Base-by-base conservation (phyloP, 106 monocot species). In the Ottelia alismoides region DNA sequence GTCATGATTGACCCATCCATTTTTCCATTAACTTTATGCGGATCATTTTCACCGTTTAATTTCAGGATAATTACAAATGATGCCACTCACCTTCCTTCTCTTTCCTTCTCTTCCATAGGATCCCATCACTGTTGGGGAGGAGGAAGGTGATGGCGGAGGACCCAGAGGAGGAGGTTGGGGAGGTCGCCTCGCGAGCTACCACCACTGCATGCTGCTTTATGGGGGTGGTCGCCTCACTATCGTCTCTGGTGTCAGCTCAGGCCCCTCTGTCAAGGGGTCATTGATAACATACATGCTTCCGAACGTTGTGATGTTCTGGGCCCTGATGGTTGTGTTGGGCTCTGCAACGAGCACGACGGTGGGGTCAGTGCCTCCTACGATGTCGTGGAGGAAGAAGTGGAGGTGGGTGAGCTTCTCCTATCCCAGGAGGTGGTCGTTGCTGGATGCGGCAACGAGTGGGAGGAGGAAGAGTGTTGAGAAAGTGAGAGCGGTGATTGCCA, bases 381-480 rank as follows among this genome's bases (percentile, higher is more conserved):
- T 52, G 19, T 63, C 63, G 51, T 63, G 63, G 22, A 63, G 30
- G 63, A 24, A 63, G 63, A 63, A 63, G 63, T 52, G 63, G 31
- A 63, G 51, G 2, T 52, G 63, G 31, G 51, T 52, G 25, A 29
- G 12, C 51, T 51, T 62, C 62, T 51, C 31, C 11, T 7, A 9
- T 3, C 9, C 5, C 9, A 6, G 12, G 5, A 12, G 35, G 35
- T 35, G 35, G 35, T 35, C 5, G 35, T 12, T 12, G 12, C 12
- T 3, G 35, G 35, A 5, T 35, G 35, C 5, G 35, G 35, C 35
- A 12, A 12, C 35, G 20, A 17, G 20, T 21, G 14, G 14, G 6
- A 49, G 19, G 20, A 49, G 20, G 6, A 49, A 20, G 20, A 19
- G 20, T 6, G 19, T 5, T n/a, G 6, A 11, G 20, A 49, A 19